Conservation (phyloP, 208 protist genomes). For the Tritrichomonas foetus region DNA sequence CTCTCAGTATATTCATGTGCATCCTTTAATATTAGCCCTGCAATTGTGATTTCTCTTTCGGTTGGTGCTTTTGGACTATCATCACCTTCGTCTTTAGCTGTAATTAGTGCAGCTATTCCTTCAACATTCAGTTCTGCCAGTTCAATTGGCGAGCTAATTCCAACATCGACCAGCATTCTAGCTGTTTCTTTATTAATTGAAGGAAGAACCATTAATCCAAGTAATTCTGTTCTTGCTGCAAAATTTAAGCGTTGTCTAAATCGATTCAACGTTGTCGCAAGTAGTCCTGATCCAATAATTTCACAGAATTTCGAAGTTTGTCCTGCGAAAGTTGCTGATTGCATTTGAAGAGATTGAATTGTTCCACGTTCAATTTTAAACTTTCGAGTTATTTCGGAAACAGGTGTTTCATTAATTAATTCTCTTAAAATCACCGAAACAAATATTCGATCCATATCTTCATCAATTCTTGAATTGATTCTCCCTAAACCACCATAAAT, state of each 20-base stretch:
- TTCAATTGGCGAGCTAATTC: not conserved
- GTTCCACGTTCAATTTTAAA: not conserved
- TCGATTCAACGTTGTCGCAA: not conserved
- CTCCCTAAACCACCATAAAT: not conserved
- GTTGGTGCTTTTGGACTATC: not conserved
- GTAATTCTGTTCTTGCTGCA: slow-evolving; percentile 18
- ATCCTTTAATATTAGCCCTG: not conserved
- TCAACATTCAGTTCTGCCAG: not conserved
- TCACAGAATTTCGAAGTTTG: slow-evolving; percentile 8
- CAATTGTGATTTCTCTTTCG: not conserved
- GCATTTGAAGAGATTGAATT: not conserved
- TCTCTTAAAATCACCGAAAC: not conserved
- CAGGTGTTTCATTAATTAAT: not conserved
- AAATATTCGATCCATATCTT: not conserved
- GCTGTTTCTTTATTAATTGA: not conserved
- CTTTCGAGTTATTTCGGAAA: not conserved
- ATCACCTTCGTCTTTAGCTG: not conserved
- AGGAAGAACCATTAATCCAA: not conserved
- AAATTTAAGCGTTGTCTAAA: slow-evolving; percentile 8
- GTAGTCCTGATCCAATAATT: not conserved
- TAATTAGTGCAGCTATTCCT: not conserved
- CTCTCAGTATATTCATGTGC: not conserved
- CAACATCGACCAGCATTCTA: not conserved
- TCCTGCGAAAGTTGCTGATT: not conserved
- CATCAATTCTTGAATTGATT: not conserved